phyloP scores from a whole-genome alignment of 1,284 basidiomycete species.

The Irpex sp. region DNA sequence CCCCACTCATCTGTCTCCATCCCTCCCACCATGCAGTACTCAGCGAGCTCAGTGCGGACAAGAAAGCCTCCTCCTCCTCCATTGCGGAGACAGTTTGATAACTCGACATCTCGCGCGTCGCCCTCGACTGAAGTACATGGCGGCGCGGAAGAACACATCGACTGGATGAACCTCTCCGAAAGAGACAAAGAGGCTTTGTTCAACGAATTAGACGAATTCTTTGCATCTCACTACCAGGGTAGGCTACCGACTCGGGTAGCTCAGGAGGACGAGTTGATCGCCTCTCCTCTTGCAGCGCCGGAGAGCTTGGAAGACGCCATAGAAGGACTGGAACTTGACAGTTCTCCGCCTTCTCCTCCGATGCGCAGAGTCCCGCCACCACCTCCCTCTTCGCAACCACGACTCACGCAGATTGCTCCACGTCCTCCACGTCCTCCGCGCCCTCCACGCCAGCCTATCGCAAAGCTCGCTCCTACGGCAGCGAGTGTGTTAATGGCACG shows the following conservation, averaged over 20 bases:
- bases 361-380: not conserved
- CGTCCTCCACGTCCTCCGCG: not conserved
- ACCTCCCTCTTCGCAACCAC: not conserved
- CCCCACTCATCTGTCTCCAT: not conserved
- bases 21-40: not conserved
- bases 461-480: not conserved
- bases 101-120: too few relatives aligned
- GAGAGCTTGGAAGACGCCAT: not conserved
- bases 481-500: not conserved
- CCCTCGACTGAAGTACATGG: too few relatives aligned
- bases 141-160: not conserved
- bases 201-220: not conserved
- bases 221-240: not conserved
- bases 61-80: too few relatives aligned
- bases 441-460: not conserved
- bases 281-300: too few relatives aligned
- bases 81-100: not conserved
- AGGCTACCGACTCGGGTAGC: not conserved
- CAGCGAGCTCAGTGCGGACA: not conserved
- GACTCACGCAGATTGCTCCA: not conserved
- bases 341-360: too few relatives aligned
- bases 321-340: not conserved
- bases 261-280: not conserved
- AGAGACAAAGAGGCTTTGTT: not conserved
- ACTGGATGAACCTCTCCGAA: not conserved